phyloP scores from a whole-genome alignment of 108 stramenopile genomes.

The Pseudonitzschia pungens region DNA sequence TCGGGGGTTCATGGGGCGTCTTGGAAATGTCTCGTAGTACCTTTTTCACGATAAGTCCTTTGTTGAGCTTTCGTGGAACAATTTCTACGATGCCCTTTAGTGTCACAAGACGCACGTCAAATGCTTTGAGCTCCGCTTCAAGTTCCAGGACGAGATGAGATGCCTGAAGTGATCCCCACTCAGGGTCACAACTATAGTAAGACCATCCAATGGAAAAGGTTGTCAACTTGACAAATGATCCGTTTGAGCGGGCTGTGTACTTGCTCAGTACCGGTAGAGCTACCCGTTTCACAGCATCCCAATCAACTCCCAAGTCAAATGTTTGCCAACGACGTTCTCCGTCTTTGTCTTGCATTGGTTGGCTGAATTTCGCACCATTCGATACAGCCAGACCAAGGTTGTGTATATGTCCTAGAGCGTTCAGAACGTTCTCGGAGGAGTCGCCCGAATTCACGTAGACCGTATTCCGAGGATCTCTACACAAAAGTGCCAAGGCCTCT shows the following conservation, averaged over 20 bases:
- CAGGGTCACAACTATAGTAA: conserved; percentile 98
- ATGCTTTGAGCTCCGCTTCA: conserved; percentile 79
- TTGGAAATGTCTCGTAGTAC: conserved; percentile 67
- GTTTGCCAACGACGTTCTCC: conserved; percentile 60
- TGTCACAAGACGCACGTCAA: conserved; percentile 92
- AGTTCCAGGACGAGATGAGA: conserved; percentile 89
- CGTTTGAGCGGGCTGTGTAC: conserved; percentile 93
- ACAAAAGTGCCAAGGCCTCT: conserved; percentile 70
- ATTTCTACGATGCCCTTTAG: conserved; percentile 90
- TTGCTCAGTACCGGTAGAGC: conserved; percentile 91
- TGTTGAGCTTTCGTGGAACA: conserved; percentile 81
- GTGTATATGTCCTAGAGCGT: conserved; percentile 82
- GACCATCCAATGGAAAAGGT: conserved; percentile 95
- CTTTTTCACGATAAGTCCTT: conserved; percentile 86
- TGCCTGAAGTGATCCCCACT: conserved; percentile 97
- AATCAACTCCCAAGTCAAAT: conserved; percentile 91
- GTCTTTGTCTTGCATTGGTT: conserved; percentile 42
- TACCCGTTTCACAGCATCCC: conserved; percentile 85
- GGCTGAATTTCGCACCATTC: conserved; percentile 90
- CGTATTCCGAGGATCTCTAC: conserved; percentile 81
- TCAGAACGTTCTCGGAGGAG: conserved; percentile 76
- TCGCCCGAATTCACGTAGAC: conserved; percentile 93
- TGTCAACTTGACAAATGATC: conserved; percentile 88
- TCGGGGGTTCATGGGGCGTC: conserved; percentile 32
- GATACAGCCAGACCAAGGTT: conserved; percentile 90